Conservation (phyloP, 306 rosid genomes). For the Castanea sativa region DNA sequence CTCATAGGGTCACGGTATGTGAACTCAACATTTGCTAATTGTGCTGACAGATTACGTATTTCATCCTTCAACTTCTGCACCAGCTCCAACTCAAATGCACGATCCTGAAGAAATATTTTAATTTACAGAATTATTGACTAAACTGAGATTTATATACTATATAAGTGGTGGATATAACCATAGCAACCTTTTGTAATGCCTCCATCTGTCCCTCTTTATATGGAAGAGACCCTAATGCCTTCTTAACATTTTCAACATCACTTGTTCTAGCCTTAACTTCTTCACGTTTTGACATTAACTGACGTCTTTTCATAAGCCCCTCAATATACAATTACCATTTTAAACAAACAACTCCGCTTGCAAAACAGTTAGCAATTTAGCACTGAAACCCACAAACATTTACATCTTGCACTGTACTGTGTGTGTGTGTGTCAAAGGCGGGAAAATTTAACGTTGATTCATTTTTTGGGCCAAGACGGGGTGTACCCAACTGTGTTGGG, state of each 20-base stretch:
- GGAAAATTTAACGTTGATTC: neutral
- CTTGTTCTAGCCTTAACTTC: conserved; percentile 62
- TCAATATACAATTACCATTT: too few relatives aligned
- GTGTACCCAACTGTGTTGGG: neutral
- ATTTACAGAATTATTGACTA: conserved; percentile 17
- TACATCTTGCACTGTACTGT: too few relatives aligned
- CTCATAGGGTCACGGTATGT: conserved; percentile 74
- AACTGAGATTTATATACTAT: conserved; percentile 6
- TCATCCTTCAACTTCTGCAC: conserved; percentile 86
- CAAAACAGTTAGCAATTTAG: too few relatives aligned
- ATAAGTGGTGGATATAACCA: conserved; percentile 21
- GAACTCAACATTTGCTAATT: conserved; percentile 69
- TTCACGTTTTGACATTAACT: conserved; percentile 72
- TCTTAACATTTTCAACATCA: conserved; percentile 63
- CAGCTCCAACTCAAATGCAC: conserved; percentile 57
- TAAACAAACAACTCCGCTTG: too few relatives aligned
- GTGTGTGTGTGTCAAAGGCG: neutral
- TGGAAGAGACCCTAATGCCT: conserved; percentile 62
- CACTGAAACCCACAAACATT: too few relatives aligned
- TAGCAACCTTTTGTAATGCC: conserved; percentile 74
- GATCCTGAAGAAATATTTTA: conserved; percentile 52
- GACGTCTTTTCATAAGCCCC: conserved; percentile 28
- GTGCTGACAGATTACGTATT: conserved; percentile 74
- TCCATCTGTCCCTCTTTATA: conserved; percentile 86
- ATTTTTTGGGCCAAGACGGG: neutral